phyloP scores from a whole-genome alignment of 768 basidiomycete species.

The Fistulinella prunicolor region DNA sequence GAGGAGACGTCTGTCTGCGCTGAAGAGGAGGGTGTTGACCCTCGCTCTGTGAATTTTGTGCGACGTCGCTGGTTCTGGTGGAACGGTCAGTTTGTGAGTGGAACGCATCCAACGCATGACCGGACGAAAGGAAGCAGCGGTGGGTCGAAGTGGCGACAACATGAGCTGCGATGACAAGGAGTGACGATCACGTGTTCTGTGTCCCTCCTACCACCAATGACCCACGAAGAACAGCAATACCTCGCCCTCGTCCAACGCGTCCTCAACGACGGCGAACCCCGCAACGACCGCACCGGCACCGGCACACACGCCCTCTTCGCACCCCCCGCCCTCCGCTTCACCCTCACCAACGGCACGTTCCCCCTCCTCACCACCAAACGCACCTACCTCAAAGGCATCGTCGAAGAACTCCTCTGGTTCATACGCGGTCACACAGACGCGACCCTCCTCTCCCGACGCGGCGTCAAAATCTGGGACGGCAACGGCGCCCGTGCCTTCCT shows the following conservation, averaged over 20 bases:
- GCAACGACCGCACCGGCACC: constrained; percentile 92
- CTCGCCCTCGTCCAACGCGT: constrained; percentile 76
- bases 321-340: constrained; percentile 86
- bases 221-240: constrained; percentile 93
- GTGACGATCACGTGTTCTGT: constrained; percentile 9
- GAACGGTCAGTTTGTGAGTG: neutral
- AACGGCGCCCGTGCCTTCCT: constrained; percentile 89
- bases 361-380: constrained; percentile 95
- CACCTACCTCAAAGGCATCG: constrained; percentile 86
- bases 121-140: too few relatives aligned
- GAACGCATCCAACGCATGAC: constrained; percentile 7
- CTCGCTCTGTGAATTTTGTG: constrained; percentile 20
- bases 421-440: constrained; percentile 82
- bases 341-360: constrained; percentile 67
- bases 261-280: constrained; percentile 68
- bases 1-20: constrained; percentile 27
- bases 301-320: constrained; percentile 93
- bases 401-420: constrained; percentile 97
- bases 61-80: constrained; percentile 1
- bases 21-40: constrained; percentile 26
- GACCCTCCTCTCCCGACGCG: constrained; percentile 67
- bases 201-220: too few relatives aligned
- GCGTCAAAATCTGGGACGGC: constrained; percentile 97
- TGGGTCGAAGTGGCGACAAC: constrained; percentile 9
- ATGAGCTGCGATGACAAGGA: neutral